Conservation (phyloP, 306 rosid species). For the Hippophae rhamnoides region DNA sequence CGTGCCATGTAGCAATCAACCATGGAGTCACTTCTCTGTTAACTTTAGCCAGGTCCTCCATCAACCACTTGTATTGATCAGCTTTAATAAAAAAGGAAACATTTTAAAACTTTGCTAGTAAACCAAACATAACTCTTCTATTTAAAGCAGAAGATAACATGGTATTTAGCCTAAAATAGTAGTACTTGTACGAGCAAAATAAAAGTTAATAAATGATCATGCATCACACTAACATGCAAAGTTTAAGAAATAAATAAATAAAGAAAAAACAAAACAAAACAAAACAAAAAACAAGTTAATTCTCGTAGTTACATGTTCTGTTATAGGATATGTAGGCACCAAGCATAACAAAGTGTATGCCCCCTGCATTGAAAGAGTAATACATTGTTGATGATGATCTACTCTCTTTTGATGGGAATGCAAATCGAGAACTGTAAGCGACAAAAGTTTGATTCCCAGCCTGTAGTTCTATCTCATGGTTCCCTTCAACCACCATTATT, state of each 20-base stretch:
- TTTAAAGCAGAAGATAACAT: neutral
- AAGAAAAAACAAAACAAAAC: neutral
- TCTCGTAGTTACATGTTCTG: conserved; percentile 44
- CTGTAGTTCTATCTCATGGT: conserved; percentile 78
- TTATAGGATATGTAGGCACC: conserved; percentile 54
- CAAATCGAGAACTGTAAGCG: conserved; percentile 74
- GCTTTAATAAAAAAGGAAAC: conserved; percentile 25
- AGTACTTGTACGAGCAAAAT: neutral
- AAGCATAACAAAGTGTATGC: conserved; percentile 80
- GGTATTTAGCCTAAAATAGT: neutral
- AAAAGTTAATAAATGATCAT: neutral
- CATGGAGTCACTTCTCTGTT: conserved; percentile 82
- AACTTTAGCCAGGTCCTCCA: conserved; percentile 59
- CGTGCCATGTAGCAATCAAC: conserved; percentile 83
- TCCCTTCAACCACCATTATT: conserved; percentile 79
- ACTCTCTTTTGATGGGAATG: conserved; percentile 77
- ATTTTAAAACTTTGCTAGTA: too few species aligned
- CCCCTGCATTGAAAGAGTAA: conserved; percentile 91
- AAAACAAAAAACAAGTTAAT: conserved; percentile 5
- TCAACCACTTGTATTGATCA: conserved; percentile 78
- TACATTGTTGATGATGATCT: conserved; percentile 60
- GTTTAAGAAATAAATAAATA: neutral
- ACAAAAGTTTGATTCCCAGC: conserved; percentile 58
- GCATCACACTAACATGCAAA: neutral
- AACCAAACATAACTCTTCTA: neutral